phyloP scores from a whole-genome alignment of 306 rosid genomes.

The Dryas alaskensis region DNA sequence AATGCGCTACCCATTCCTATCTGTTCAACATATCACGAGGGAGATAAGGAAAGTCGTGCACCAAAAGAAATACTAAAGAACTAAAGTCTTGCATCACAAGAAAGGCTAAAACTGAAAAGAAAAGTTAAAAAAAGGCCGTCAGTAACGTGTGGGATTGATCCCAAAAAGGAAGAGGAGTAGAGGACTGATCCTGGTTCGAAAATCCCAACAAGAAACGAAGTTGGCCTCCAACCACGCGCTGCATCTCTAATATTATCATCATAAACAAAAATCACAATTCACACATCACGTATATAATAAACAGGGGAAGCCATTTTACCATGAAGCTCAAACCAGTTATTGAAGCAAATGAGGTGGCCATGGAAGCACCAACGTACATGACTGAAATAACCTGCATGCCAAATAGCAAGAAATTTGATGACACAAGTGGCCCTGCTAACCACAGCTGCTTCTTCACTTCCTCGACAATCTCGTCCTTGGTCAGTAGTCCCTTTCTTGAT shows the following conservation, averaged over 20 bases:
- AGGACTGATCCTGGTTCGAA: too few relatives aligned
- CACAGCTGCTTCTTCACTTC: conserved; percentile 35
- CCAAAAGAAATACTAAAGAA: too few relatives aligned
- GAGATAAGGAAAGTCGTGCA: background rate
- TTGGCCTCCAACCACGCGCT: conserved; percentile 1
- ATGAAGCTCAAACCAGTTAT: conserved; percentile 38
- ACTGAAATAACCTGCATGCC: conserved; percentile 35
- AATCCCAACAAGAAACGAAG: too few relatives aligned
- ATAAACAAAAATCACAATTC: background rate
- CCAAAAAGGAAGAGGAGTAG: too few relatives aligned
- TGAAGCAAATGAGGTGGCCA: conserved; percentile 46
- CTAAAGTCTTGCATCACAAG: too few relatives aligned
- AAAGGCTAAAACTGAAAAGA: too few relatives aligned
- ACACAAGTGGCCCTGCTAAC: conserved; percentile 34
- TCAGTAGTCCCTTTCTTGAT: background rate
- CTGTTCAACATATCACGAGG: background rate
- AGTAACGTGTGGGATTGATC: too few relatives aligned
- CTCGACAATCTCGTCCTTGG: conserved; percentile 7
- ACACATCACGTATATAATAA: too few relatives aligned
- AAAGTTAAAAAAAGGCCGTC: too few relatives aligned
- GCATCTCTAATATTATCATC: background rate
- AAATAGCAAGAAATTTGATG: conserved; percentile 22
- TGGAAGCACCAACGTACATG: conserved; percentile 42
- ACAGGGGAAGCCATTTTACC: conserved; percentile 20
- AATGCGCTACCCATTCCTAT: conserved; percentile 45